These are phyloP conservation scores for Penicillium paradoxum DNA, from an alignment of 495 filamentous ascomycete genomes.

Conservation along the genomic window DNA sequence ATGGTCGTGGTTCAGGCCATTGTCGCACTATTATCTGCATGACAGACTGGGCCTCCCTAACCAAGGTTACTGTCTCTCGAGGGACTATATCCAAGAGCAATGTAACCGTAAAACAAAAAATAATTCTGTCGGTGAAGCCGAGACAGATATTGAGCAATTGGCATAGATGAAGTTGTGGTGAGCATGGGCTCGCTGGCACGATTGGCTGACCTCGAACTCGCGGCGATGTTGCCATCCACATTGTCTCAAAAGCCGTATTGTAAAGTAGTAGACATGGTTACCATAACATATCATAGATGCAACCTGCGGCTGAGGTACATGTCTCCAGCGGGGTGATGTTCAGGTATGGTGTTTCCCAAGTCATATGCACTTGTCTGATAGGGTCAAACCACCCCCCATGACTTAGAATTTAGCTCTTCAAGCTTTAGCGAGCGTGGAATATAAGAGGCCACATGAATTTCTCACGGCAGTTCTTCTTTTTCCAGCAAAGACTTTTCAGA, in stretches of 20 bases:
- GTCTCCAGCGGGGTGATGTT: neutral
- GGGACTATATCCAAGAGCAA: neutral
- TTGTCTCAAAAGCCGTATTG: neutral
- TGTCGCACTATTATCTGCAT: slow-evolving; percentile 3
- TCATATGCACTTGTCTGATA: neutral
- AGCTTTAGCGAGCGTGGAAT: neutral
- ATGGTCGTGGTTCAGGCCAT: neutral
- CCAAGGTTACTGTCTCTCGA: neutral
- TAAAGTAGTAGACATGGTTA: neutral
- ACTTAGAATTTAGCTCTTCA: neutral
- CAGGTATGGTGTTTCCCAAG: neutral
- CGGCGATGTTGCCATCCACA: neutral
- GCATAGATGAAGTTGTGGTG: neutral
- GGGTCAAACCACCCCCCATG: neutral
- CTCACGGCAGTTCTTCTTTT: neutral
- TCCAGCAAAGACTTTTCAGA: neutral
- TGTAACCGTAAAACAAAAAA: slow-evolving; percentile 18
- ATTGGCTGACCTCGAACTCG: neutral
- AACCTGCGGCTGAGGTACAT: neutral
- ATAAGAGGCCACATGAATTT: neutral
- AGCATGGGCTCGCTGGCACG: neutral
- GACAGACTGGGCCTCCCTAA: neutral
- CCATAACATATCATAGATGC: neutral
- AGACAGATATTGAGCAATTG: slow-evolving; percentile 13
- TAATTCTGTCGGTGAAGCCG: neutral